Evolutionary conservation across 1,284 basidiomycete genomes (phyloP).

Genomic region (Puccinia brachypodii): DNA sequence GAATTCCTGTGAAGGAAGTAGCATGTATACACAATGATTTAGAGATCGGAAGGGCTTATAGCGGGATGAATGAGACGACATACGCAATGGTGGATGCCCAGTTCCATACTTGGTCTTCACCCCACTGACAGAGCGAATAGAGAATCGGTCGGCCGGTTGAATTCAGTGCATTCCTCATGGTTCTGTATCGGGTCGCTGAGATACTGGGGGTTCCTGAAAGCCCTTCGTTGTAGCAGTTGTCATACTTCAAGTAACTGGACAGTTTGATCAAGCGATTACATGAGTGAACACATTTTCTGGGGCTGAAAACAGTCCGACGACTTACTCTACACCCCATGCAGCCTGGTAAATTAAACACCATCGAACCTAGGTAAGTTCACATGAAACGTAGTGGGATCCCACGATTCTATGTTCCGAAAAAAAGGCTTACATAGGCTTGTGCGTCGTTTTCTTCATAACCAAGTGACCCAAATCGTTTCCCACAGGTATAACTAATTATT

Average conservation of each 20-base stretch:
- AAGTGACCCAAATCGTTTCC: slow-evolving; percentile 60
- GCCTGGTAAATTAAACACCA: slow-evolving; percentile 56
- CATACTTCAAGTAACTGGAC: slow-evolving; percentile 37
- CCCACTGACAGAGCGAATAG: slow-evolving; percentile 65
- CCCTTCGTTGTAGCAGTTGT: slow-evolving; percentile 59
- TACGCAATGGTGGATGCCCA: slow-evolving; percentile 55
- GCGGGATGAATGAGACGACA: not conserved
- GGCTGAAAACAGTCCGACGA: slow-evolving; percentile 50
- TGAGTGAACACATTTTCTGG: no score
- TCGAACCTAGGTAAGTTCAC: not conserved
- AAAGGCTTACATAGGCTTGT: slow-evolving; percentile 50
- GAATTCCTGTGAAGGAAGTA: slow-evolving; percentile 17
- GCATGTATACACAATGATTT: no score
- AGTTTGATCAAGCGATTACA: not conserved
- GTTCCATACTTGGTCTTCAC: slow-evolving; percentile 61
- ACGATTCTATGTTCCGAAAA: no score
- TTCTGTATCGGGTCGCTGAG: slow-evolving; percentile 60
- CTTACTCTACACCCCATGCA: slow-evolving; percentile 61
- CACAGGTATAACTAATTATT: slow-evolving; percentile 58
- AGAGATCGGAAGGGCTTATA: not conserved
- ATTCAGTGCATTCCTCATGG: slow-evolving; percentile 63
- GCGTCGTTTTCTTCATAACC: slow-evolving; percentile 62
- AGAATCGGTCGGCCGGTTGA: slow-evolving; percentile 61
- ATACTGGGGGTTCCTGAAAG: slow-evolving; percentile 59
- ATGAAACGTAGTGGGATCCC: not conserved